Percentiles rank a stretch among this genome's conserved stretches.
phyloP scores from a whole-genome alignment of 208 protist genomes.

The Leishmania tarentolae region DNA sequence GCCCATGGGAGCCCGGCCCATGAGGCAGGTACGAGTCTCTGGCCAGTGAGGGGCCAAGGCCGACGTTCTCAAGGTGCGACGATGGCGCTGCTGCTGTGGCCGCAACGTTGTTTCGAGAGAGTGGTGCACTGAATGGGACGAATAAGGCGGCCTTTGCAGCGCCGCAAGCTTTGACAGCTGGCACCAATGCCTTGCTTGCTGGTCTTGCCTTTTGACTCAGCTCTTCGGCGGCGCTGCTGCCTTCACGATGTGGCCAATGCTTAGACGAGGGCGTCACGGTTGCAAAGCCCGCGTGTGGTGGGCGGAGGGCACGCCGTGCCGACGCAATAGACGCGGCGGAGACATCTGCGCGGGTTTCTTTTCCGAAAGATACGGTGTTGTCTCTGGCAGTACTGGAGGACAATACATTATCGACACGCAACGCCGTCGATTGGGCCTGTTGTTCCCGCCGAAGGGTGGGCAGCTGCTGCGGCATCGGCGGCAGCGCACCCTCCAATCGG shows the following conservation, averaged over 20 bases:
- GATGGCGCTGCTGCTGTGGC: conserved; percentile 1
- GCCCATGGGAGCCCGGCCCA: background rate
- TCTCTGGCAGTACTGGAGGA: background rate
- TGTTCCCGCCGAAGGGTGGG: background rate
- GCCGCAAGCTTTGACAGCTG: background rate
- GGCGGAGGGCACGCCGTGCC: background rate
- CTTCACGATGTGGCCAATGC: background rate
- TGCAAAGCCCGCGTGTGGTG: background rate
- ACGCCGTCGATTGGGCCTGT: background rate
- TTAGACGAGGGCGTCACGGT: background rate
- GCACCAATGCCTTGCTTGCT: background rate
- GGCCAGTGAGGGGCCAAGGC: conserved; percentile 4
- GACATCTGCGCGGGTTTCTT: background rate
- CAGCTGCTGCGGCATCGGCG: conserved; percentile 11
- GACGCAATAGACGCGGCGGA: conserved; percentile 2
- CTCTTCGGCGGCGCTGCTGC: background rate
- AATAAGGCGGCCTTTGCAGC: background rate
- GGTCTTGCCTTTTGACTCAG: background rate
- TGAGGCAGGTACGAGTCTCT: conserved; percentile 21
- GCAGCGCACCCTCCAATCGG: background rate
- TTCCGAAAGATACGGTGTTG: background rate
- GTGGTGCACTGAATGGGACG: background rate
- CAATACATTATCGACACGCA: background rate
- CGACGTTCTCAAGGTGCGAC: conserved; percentile 27
- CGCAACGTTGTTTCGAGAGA: background rate